phyloP scores from a whole-genome alignment of 225 moss, liverwort and hornwort species.

The Pleurozium schreberi region DNA sequence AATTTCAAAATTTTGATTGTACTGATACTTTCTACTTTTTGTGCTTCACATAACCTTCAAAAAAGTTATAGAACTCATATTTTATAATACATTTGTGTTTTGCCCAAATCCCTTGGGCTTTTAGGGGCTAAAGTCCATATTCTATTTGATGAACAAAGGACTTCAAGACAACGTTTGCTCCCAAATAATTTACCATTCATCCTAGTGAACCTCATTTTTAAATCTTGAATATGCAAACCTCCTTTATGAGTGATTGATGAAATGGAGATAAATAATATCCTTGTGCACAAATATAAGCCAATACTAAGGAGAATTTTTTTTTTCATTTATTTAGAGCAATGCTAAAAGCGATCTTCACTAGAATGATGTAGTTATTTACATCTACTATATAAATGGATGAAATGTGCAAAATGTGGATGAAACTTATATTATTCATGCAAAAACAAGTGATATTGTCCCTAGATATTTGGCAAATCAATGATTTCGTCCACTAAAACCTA shows the following conservation, averaged over 20 bases:
- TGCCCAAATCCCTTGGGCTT: too few relatives aligned
- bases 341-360: fast-evolving
- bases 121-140: background rate
- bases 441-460: background rate
- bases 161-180: background rate
- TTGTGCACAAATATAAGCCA: background rate
- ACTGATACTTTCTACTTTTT: too few relatives aligned
- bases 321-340: background rate
- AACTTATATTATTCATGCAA: background rate
- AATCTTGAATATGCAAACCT: background rate
- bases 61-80: too few relatives aligned
- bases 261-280: background rate
- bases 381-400: too few relatives aligned
- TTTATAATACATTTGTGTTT: too few relatives aligned
- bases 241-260: background rate
- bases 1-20: too few relatives aligned
- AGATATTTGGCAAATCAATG: fast-evolving
- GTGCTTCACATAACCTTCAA: too few relatives aligned
- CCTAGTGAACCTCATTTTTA: background rate
- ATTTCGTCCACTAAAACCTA: too few relatives aligned
- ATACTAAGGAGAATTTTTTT: background rate
- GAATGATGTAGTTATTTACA: background rate
- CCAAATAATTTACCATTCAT: background rate
- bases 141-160: background rate
- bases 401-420: background rate